Percentiles rank a stretch among this genome's conserved stretches.
Conservation (phyloP, 2,329 filamentous ascomycete genomes). For the Neoscytalidium dimidiatum region DNA sequence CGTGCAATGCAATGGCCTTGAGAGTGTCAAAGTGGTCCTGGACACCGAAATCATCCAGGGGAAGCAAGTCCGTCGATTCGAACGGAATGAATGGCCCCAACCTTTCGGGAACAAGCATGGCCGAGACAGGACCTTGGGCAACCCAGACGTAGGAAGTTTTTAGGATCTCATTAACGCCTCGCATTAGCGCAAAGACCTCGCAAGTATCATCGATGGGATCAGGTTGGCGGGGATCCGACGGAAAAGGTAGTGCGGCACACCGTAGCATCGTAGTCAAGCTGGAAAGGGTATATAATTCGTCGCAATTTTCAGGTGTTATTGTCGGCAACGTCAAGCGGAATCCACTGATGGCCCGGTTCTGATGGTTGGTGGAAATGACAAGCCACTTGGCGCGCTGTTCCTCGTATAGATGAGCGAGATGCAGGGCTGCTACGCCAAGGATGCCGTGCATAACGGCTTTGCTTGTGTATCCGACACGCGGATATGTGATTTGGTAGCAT, state of each 20-base stretch:
- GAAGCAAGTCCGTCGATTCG: background rate
- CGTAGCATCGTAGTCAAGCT: conserved; percentile 15
- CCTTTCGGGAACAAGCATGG: conserved; percentile 15
- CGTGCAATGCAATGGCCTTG: background rate
- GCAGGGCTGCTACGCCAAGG: conserved; percentile 19
- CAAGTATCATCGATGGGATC: conserved; percentile 33
- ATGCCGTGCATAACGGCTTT: conserved; percentile 21
- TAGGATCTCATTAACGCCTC: conserved; percentile 35
- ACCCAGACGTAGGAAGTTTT: conserved; percentile 14
- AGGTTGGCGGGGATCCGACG: conserved; percentile 15
- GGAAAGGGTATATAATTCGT: conserved; percentile 28
- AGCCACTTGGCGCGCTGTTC: conserved; percentile 32
- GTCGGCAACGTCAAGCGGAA: conserved; percentile 32
- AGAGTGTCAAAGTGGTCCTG: conserved; percentile 15
- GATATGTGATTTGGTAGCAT: conserved; percentile 15
- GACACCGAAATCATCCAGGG: conserved; percentile 11
- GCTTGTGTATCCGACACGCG: conserved; percentile 16
- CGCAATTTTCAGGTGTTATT: conserved; percentile 33
- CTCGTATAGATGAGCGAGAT: conserved; percentile 16
- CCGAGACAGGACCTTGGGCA: background rate
- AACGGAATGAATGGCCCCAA: conserved; percentile 4
- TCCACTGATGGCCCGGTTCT: conserved; percentile 37
- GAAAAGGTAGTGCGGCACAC: conserved; percentile 13
- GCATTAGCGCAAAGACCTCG: conserved; percentile 37
- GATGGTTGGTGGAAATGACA: conserved; percentile 37